These are phyloP conservation scores for Kluyveromyces nonfermentans DNA, from an alignment of 805 yeast genomes.

Conservation along the genomic window DNA sequence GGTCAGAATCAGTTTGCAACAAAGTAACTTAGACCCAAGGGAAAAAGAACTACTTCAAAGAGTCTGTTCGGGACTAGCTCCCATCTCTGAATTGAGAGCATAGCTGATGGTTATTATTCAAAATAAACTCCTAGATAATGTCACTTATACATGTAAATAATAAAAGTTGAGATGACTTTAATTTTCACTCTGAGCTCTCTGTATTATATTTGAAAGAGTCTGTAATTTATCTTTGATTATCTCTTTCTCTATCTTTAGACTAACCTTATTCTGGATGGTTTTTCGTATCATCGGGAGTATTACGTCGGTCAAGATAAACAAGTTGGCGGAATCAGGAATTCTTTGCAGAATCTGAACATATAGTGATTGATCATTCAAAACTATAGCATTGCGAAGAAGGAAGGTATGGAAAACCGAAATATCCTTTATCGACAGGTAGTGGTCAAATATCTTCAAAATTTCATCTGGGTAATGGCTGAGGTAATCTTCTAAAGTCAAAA, in stretches of 20 bases:
- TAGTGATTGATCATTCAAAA: slow-evolving; percentile 5
- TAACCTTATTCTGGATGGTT: slow-evolving; percentile 5
- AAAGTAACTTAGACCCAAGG: slow-evolving; percentile 9
- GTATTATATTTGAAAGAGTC: slow-evolving; percentile 5
- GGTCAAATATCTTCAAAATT: slow-evolving; percentile 12
- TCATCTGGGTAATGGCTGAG: slow-evolving; percentile 2
- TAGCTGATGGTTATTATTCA: neutral
- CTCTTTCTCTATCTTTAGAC: slow-evolving; percentile 15
- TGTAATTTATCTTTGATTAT: slow-evolving; percentile 15
- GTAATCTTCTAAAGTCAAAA: slow-evolving; percentile 14
- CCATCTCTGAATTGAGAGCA: slow-evolving; percentile 17
- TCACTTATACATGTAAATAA: neutral
- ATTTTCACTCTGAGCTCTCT: neutral
- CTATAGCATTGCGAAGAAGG: slow-evolving; percentile 13
- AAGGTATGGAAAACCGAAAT: slow-evolving; percentile 9
- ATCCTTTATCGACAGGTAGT: slow-evolving; percentile 10
- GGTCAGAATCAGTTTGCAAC: slow-evolving; percentile 20
- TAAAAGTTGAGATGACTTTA: neutral
- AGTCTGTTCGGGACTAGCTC: slow-evolving; percentile 26
- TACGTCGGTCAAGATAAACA: slow-evolving; percentile 10
- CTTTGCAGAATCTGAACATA: slow-evolving; percentile 9
- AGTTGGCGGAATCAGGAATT: slow-evolving; percentile 13
- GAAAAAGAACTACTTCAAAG: slow-evolving; percentile 16
- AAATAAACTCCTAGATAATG: neutral
- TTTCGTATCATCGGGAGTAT: slow-evolving; percentile 10